These are phyloP conservation scores for Angomonas desouzai DNA, from an alignment of 208 protist genomes.

Conservation along the genomic window DNA sequence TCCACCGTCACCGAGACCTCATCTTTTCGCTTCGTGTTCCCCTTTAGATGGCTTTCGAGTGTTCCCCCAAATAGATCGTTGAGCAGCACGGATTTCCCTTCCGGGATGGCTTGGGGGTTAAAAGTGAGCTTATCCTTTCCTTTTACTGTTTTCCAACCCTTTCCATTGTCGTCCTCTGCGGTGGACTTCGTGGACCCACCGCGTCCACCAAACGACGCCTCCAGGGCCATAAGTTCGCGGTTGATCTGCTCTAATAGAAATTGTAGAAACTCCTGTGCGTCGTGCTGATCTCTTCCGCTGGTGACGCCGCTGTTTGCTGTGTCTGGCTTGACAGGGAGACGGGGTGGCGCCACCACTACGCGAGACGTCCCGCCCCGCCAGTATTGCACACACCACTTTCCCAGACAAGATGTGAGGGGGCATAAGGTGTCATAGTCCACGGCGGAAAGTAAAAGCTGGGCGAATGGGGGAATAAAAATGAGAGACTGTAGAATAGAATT, in stretches of 20 bases:
- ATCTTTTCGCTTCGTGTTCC: slow-evolving; percentile 44
- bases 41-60: slow-evolving; percentile 66
- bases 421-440: slow-evolving; percentile 26
- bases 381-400: slow-evolving; percentile 71
- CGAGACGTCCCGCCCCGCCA: slow-evolving; percentile 29
- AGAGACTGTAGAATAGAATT: slow-evolving; percentile 71
- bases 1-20: slow-evolving; percentile 63
- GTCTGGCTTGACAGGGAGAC: slow-evolving; percentile 19
- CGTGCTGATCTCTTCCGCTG: slow-evolving; percentile 67
- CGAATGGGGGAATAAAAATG: slow-evolving; percentile 61
- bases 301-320: slow-evolving; percentile 13
- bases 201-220: slow-evolving; percentile 9
- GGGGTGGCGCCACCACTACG: slow-evolving; percentile 20
- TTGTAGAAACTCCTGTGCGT: slow-evolving; percentile 84
- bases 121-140: slow-evolving; percentile 52
- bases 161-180: not conserved
- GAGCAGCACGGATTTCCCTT: slow-evolving; percentile 47
- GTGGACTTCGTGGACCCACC: not conserved
- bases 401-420: slow-evolving; percentile 41
- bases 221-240: slow-evolving; percentile 40
- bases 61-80: slow-evolving; percentile 60
- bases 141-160: slow-evolving; percentile 65
- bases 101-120: slow-evolving; percentile 37
- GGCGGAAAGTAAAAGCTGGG: slow-evolving; percentile 54
- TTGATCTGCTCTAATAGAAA: slow-evolving; percentile 60